Evolutionary conservation across 78 protist genomes (phyloP).

Genomic region (Dictyostelium firmibasis): DNA sequence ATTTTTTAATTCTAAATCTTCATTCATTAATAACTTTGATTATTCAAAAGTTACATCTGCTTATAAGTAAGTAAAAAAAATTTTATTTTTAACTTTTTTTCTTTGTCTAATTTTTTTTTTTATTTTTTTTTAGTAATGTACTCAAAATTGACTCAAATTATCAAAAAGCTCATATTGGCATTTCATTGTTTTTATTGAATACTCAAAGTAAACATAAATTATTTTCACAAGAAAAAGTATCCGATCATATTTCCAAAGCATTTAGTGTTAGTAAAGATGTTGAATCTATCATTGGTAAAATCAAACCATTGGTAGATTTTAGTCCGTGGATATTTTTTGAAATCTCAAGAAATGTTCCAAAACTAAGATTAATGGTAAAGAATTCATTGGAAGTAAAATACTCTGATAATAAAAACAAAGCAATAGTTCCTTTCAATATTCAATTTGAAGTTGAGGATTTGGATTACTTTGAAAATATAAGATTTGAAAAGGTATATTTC

Average conservation of each 20-base stretch:
- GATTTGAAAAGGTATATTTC: not conserved
- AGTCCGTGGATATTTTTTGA: slow-evolving; percentile 1
- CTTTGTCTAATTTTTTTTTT: no score
- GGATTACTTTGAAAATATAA: not conserved
- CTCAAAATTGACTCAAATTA: not conserved
- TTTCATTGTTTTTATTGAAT: not conserved
- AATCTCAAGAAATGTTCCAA: not conserved
- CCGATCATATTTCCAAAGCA: not conserved
- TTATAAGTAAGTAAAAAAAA: not conserved
- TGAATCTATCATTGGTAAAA: not conserved
- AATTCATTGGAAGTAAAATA: not conserved
- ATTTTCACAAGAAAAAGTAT: not conserved
- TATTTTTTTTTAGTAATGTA: not conserved
- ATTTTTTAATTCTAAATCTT: not conserved
- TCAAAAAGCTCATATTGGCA: not conserved
- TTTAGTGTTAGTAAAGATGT: not conserved
- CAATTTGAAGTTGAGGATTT: not conserved
- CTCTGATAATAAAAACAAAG: not conserved
- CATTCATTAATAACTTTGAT: not conserved
- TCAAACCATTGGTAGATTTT: not conserved
- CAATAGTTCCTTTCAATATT: not conserved
- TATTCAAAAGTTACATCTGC: not conserved
- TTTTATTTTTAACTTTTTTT: no score
- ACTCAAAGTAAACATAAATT: not conserved
- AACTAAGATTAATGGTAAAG: not conserved